Evolutionary conservation across 83 land plant species (phyloP).

Genomic region (Thuja plicata): DNA sequence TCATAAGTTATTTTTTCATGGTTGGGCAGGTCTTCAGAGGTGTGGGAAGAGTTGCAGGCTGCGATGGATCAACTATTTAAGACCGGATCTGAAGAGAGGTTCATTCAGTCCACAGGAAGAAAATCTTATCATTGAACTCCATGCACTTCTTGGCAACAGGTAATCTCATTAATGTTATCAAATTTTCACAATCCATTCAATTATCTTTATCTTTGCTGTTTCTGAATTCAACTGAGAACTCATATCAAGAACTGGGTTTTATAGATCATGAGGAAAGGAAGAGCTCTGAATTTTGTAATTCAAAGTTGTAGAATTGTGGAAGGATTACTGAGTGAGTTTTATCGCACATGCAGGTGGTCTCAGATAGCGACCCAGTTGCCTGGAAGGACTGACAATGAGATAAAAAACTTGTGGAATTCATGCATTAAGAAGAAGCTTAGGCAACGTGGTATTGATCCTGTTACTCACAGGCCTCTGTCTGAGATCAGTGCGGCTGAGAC

Average conservation of each 20-base stretch:
- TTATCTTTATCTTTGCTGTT: too few relatives aligned
- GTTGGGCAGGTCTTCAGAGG: conserved; percentile 37
- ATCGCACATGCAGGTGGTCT: conserved; percentile 22
- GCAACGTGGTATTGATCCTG: conserved; percentile 22
- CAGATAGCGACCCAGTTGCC: conserved; percentile 29
- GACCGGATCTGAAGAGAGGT: conserved; percentile 49
- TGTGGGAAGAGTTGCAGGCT: conserved; percentile 63
- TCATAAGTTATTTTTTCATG: neutral
- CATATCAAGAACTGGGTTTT: neutral
- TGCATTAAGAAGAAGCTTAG: conserved; percentile 25
- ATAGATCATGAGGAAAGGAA: neutral
- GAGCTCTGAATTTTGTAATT: neutral
- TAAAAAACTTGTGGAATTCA: conserved; percentile 32
- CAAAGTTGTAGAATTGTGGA: neutral
- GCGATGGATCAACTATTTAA: conserved; percentile 49
- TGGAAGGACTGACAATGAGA: conserved; percentile 14
- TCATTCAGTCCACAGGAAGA: conserved; percentile 50
- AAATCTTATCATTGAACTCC: conserved; percentile 39
- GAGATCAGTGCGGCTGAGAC: neutral
- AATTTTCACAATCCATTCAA: too few relatives aligned
- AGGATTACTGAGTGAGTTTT: neutral
- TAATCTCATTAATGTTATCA: neutral
- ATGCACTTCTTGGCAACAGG: conserved; percentile 55
- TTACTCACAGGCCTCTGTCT: conserved; percentile 17
- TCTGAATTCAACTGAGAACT: too few relatives aligned